Conservation (phyloP, 805 yeast species). For the Lipomyces chichibuensis region DNA sequence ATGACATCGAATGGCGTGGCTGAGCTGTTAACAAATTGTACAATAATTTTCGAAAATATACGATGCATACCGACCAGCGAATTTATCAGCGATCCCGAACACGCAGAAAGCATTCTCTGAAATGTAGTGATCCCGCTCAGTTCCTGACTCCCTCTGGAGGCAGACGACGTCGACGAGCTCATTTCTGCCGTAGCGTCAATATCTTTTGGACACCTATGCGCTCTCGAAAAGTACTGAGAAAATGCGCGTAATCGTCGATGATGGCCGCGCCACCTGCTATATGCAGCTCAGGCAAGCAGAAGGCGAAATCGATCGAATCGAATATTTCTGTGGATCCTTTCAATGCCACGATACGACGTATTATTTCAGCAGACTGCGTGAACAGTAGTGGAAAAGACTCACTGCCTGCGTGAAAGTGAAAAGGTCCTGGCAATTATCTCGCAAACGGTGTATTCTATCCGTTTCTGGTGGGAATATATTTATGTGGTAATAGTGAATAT, state of each 20-base stretch:
- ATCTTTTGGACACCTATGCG: background rate
- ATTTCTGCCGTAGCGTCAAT: background rate
- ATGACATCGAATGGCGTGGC: constrained; percentile 51
- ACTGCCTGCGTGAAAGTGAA: background rate
- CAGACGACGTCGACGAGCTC: background rate
- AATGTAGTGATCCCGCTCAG: constrained; percentile 7
- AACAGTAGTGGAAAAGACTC: background rate
- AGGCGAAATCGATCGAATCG: background rate
- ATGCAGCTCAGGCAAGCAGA: background rate
- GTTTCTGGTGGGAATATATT: too few relatives aligned
- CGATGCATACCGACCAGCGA: constrained; percentile 42
- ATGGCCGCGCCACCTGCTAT: background rate
- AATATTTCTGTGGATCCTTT: background rate
- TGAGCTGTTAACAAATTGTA: constrained; percentile 32
- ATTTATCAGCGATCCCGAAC: constrained; percentile 49
- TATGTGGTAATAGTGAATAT: too few relatives aligned
- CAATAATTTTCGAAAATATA: background rate
- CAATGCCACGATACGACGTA: background rate
- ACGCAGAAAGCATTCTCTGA: constrained; percentile 47
- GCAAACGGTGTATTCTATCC: too few relatives aligned
- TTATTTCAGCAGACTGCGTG: background rate
- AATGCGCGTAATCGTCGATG: background rate
- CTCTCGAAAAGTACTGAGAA: too few relatives aligned
- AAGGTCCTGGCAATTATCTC: too few relatives aligned
- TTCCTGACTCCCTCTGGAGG: background rate